Base-by-base conservation (phyloP, 768 basidiomycete genomes). In the Trametes coccinea region DNA sequence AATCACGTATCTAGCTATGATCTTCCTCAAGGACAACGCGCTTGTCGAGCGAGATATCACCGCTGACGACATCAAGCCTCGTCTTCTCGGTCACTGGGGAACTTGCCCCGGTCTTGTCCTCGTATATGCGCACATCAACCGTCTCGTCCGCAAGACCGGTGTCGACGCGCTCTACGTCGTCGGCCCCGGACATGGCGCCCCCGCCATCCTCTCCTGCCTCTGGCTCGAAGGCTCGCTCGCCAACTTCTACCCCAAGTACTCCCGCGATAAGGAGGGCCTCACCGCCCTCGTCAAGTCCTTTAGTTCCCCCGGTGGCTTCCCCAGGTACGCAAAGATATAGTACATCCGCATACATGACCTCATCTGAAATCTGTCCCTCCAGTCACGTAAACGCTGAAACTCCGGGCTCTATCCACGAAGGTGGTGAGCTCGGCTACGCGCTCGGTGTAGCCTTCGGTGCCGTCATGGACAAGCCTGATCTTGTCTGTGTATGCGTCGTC, bases 391-490 rank as follows among this genome's bases (percentile, higher is more conserved):
- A 93, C 60, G 89, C 93, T 0, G 84, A 92, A 73, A 93, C 92
- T 0, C 94, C 93, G 17, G 94, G 94, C 5, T 81, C 84, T 3
- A 95, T 97, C 63, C 94, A 97, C 67, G 94, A 97, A 75, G 94
- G 94, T 56, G 89, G 88, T 31, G 94, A 95, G 72, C 82, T 95
- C 13, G 93, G 94, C 7, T 96, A 95, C 66, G 92, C 92, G 3
- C 84, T 95, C 40, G 82, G 87, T 44, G 93, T 93, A 8, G 82
- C 92, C 0, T 95, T 92, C 69, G 94, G 94, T 39, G 87, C 90
- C 29, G 86, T 92, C 66, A 93, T 96, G 90, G 94, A 97, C 72
- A 88, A 92, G 64, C 93, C 93, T 7, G 81, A 95, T 69, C 84
- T 93, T 16, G 82, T 95, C 67, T 85, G 89, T 17, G 81, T 87